Conservation (phyloP, 805 yeast genomes). For the Yarrowia yakushimensis region DNA sequence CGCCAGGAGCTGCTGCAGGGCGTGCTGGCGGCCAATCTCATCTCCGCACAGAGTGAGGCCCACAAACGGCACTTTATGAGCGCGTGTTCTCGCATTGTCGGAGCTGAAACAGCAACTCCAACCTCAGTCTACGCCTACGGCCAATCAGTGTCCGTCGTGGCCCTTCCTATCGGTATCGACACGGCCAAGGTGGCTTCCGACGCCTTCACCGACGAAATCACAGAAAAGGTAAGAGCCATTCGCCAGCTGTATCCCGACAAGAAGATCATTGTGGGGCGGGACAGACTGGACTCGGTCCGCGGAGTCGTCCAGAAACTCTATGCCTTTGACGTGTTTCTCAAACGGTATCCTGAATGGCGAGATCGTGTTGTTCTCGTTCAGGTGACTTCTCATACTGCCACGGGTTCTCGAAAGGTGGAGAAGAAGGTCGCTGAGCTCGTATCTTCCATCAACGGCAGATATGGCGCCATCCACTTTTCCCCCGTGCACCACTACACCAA, state of each 20-base stretch:
- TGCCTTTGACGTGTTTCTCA: constrained; percentile 84
- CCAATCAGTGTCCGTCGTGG: constrained; percentile 63
- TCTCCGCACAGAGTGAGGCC: constrained; percentile 81
- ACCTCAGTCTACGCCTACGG: constrained; percentile 68
- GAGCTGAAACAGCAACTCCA: constrained; percentile 54
- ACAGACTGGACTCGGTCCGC: constrained; percentile 82
- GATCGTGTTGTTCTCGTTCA: constrained; percentile 84
- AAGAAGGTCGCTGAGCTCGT: constrained; percentile 80
- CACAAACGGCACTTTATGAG: constrained; percentile 89
- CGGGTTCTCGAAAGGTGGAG: constrained; percentile 62
- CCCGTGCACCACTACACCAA: constrained; percentile 93
- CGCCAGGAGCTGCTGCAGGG: constrained; percentile 84
- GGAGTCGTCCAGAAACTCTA: constrained; percentile 92
- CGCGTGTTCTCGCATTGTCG: constrained; percentile 82
- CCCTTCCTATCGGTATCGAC: constrained; percentile 89
- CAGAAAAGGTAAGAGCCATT: constrained; percentile 59
- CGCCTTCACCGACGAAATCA: constrained; percentile 44
- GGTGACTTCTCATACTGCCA: constrained; percentile 70
- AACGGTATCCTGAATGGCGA: constrained; percentile 90
- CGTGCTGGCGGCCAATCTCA: constrained; percentile 82
- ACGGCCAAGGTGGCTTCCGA: constrained; percentile 63
- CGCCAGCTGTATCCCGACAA: constrained; percentile 43
- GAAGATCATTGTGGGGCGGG: constrained; percentile 89
- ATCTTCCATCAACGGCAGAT: constrained; percentile 75
- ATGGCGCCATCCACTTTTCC: constrained; percentile 73